These are phyloP conservation scores for Sequoiadendron giganteum DNA, from an alignment of 75 land plant genomes.

Conservation along the genomic window DNA sequence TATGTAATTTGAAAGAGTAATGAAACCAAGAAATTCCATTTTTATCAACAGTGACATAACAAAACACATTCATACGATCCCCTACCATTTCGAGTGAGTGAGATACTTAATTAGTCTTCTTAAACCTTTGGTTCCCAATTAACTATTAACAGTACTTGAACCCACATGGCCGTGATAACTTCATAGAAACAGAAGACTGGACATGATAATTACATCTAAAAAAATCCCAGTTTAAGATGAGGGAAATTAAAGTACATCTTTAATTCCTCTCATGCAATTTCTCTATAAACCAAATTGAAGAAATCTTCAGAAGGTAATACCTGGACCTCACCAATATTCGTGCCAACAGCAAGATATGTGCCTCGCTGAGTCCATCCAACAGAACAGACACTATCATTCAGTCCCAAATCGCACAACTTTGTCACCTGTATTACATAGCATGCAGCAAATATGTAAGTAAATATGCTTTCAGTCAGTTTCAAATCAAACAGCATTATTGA, in stretches of 20 bases:
- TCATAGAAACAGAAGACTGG: neutral
- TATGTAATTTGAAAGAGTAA: neutral
- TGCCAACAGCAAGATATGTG: conserved; percentile 92
- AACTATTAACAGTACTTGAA: neutral
- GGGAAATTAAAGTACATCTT: neutral
- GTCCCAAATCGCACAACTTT: conserved; percentile 92
- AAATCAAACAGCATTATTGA: neutral
- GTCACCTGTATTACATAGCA: conserved; percentile 56
- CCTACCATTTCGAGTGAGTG: neutral
- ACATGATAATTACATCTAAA: neutral
- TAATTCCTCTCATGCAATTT: neutral
- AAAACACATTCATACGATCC: neutral
- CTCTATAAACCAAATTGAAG: neutral
- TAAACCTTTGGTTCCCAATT: neutral
- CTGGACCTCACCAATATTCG: conserved; percentile 91
- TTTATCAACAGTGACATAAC: neutral
- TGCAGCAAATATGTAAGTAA: neutral
- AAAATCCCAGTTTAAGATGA: neutral
- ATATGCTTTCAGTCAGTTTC: neutral
- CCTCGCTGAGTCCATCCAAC: conserved; percentile 98
- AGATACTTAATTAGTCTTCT: neutral
- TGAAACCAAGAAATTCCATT: neutral
- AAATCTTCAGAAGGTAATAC: conserved; percentile 28
- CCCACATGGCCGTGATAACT: neutral
- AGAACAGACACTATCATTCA: conserved; percentile 80